Evolutionary conservation across 2,329 filamentous ascomycete species (phyloP).

Genomic region (Diaporthe australafricana): DNA sequence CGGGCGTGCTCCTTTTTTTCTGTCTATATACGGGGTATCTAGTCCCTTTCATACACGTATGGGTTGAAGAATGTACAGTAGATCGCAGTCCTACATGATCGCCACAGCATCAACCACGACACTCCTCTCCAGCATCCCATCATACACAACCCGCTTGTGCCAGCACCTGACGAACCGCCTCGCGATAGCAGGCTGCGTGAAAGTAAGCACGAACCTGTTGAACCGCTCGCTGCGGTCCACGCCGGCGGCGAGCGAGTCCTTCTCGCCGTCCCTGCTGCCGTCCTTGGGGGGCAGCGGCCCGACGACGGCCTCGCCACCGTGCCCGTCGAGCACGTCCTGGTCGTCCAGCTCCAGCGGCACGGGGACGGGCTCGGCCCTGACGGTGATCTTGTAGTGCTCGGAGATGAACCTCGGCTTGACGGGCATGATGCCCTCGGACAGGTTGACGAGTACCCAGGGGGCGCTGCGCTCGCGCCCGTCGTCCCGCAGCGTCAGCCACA

Average conservation of each 20-base stretch:
- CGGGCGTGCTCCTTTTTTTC: background rate
- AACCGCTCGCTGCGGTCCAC: slow-evolving; percentile 51
- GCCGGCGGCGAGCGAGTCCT: slow-evolving; percentile 33
- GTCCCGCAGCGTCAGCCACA: slow-evolving; percentile 53
- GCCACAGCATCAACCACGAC: slow-evolving; percentile 45
- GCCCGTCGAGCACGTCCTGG: background rate
- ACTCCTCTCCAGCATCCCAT: slow-evolving; percentile 38
- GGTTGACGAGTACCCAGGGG: slow-evolving; percentile 48
- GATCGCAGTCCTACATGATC: slow-evolving; percentile 35
- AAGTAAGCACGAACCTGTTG: slow-evolving; percentile 65
- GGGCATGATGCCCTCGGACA: slow-evolving; percentile 41
- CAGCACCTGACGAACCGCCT: slow-evolving; percentile 60
- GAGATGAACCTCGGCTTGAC: slow-evolving; percentile 1
- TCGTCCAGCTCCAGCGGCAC: slow-evolving; percentile 36
- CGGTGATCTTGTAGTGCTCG: slow-evolving; percentile 14
- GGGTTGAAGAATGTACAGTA: background rate
- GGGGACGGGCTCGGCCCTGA: slow-evolving; percentile 36
- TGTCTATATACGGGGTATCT: background rate
- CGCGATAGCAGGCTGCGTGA: slow-evolving; percentile 65
- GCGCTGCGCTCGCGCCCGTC: slow-evolving; percentile 57
- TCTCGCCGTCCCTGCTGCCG: slow-evolving; percentile 26
- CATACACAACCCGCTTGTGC: slow-evolving; percentile 52
- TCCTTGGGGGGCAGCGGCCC: background rate
- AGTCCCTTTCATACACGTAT: background rate
- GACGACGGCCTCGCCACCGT: background rate